Conservation (phyloP, 1,284 basidiomycete genomes). For the Bjerkandera adusta region DNA sequence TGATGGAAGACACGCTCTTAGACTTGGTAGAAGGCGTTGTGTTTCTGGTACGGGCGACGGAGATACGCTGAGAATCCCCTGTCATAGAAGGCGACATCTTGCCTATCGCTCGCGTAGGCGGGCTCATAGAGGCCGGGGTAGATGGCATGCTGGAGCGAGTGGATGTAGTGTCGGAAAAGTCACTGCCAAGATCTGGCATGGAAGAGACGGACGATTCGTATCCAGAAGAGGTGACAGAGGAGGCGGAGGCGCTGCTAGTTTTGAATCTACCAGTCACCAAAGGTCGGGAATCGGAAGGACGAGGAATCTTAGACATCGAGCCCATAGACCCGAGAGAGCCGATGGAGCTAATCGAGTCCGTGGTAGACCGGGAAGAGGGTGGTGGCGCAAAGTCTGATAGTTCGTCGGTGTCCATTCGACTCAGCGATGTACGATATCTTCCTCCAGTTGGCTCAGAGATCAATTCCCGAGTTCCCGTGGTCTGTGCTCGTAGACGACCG, state of each 20-base stretch:
- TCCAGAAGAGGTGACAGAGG: conserved; percentile 9
- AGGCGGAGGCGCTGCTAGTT: conserved; percentile 6
- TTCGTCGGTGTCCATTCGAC: too few relatives aligned
- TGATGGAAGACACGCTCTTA: conserved; percentile 16
- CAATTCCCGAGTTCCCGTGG: too few relatives aligned
- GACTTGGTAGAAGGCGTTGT: conserved; percentile 23
- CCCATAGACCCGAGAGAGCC: neutral
- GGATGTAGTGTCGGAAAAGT: conserved; percentile 52
- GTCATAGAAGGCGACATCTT: conserved; percentile 2
- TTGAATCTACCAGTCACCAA: conserved; percentile 3
- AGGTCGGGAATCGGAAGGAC: neutral
- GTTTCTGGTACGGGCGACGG: conserved; percentile 14
- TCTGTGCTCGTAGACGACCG: too few relatives aligned
- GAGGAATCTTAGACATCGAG: neutral
- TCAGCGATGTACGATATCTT: too few relatives aligned
- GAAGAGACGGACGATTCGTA: conserved; percentile 36
- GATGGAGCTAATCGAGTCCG: conserved; percentile 26
- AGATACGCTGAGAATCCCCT: too few relatives aligned
- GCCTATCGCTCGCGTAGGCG: conserved; percentile 19
- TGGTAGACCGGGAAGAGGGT: conserved; percentile 17
- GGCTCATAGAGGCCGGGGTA: conserved; percentile 47
- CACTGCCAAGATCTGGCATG: conserved; percentile 61
- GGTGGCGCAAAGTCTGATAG: too few relatives aligned
- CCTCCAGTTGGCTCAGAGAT: too few relatives aligned
- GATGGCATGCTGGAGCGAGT: conserved; percentile 50